Evolutionary conservation across 2,329 filamentous ascomycete species (phyloP).

Genomic region (Curvularia lunata): DNA sequence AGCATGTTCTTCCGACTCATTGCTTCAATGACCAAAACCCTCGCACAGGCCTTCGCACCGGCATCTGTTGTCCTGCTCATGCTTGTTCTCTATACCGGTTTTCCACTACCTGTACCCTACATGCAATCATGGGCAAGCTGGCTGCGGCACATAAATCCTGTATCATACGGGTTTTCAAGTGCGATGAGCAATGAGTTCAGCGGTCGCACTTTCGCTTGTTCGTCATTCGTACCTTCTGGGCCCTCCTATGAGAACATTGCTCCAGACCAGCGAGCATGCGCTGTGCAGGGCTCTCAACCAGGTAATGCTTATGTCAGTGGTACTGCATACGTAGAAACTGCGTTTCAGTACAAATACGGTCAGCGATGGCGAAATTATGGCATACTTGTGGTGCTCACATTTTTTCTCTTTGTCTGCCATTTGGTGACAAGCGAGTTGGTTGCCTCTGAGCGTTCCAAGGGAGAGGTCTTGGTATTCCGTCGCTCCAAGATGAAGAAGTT

Average conservation of each 20-base stretch:
- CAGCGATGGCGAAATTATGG: conserved; percentile 66
- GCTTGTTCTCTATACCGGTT: conserved; percentile 69
- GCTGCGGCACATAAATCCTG: conserved; percentile 73
- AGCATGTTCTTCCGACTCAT: conserved; percentile 83
- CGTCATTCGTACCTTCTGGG: conserved; percentile 48
- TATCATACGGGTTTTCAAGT: conserved; percentile 78
- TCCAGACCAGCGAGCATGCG: conserved; percentile 43
- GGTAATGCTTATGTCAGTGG: conserved; percentile 46
- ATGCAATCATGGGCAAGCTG: conserved; percentile 51
- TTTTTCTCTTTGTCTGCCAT: conserved; percentile 67
- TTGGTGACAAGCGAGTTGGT: conserved; percentile 68
- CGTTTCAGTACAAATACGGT: conserved; percentile 44
- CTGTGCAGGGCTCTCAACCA: conserved; percentile 43
- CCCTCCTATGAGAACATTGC: conserved; percentile 42
- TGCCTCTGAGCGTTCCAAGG: conserved; percentile 65
- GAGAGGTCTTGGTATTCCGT: conserved; percentile 70
- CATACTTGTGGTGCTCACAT: conserved; percentile 67
- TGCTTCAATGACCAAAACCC: conserved; percentile 71
- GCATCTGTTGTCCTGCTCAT: conserved; percentile 63
- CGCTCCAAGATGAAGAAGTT: conserved; percentile 47
- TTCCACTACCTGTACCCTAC: conserved; percentile 69
- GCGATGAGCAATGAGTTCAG: conserved; percentile 75
- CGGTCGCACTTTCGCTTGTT: conserved; percentile 33
- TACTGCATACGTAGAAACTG: conserved; percentile 38
- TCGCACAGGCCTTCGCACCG: conserved; percentile 61